phyloP scores from a whole-genome alignment of 371 early-diverging fungal genomes.

The Parasitella parasitica region DNA sequence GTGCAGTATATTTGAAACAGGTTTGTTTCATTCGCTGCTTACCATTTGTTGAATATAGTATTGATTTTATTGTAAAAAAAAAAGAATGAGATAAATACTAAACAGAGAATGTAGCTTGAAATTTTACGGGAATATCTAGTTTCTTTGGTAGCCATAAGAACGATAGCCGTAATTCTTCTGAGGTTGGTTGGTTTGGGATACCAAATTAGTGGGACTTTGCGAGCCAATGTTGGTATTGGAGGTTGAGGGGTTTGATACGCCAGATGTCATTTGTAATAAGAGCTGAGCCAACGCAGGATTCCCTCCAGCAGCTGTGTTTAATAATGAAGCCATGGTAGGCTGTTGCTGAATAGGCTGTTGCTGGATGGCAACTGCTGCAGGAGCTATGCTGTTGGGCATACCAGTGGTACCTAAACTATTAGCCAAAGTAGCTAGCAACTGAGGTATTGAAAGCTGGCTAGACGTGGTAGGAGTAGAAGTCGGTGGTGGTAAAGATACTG shows the following conservation, averaged over 20 bases:
- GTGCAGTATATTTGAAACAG: no score
- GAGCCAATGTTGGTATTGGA: not conserved
- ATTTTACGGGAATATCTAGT: not conserved
- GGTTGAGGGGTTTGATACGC: not conserved
- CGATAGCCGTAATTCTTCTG: not conserved
- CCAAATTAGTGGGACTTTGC: not conserved
- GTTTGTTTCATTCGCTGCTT: no score
- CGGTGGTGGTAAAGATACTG: not conserved
- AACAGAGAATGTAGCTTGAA: not conserved
- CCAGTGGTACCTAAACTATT: conserved; percentile 10
- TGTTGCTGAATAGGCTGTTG: conserved; percentile 1
- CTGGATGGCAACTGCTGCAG: not conserved
- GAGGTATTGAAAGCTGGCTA: conserved; percentile 16
- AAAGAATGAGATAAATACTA: not conserved
- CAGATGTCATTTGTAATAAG: conserved; percentile 11
- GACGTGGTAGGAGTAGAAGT: not conserved
- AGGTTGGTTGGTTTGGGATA: not conserved
- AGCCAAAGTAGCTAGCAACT: conserved; percentile 23
- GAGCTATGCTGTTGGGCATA: not conserved
- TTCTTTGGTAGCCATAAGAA: not conserved
- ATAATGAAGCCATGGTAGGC: conserved; percentile 22
- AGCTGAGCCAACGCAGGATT: conserved; percentile 22
- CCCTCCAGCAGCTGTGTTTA: conserved; percentile 24
- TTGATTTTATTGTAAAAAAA: no score
- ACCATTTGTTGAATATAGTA: no score